Evolutionary conservation across 176 grass and related monocot genomes (phyloP), one percentile per base, ranked within the genome.

Genomic region (Musa itinerans): DNA sequence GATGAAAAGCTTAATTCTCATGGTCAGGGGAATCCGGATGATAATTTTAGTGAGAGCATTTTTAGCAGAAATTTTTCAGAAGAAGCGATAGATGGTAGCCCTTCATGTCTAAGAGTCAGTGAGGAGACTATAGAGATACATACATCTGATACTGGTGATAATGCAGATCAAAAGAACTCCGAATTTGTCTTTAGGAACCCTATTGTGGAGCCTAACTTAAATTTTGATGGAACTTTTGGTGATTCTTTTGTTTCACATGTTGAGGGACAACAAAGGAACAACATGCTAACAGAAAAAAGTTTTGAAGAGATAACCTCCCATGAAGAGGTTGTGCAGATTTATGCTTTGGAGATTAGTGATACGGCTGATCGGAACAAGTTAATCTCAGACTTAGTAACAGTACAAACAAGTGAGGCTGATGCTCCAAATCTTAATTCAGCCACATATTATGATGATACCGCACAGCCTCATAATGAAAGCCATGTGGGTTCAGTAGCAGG

Each of bases 111-210:
- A 66, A 64, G 21, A 73, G 74, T 81, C 15, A 48, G 64, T 50
- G 52, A 90, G 81, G 83, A 90, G 69, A 53, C 83, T 53, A 63
- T 83, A 81, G 84, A 79, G 71, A 81, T 87, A 65, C 73, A 72
- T 67, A 55, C 48, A 10, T 25, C 21, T 66, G 85, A 83, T 61
- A 77, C 20, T 69, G 51, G 72, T 78, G 78, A 83, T 34, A 75
- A 54, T 20, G 68, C 81, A 75, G 54, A 72, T 68, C 76, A 70
- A 16, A n/a, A 51, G 75, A 79, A 59, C 63, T 79, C 81, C 51
- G 68, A 84, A 54, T 77, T n/a, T 88, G 24, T 72, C 51, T 54
- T 62, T 70, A 78, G 68, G 73, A 62, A 62, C 77, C 16, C n/a
- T 20, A 70, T 48, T 65, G 50, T 26, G 50, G 51, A 80, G 78